These are phyloP conservation scores for Trichoderma guizhouense DNA, from an alignment of 2,329 filamentous ascomycete genomes.

Conservation along the genomic window DNA sequence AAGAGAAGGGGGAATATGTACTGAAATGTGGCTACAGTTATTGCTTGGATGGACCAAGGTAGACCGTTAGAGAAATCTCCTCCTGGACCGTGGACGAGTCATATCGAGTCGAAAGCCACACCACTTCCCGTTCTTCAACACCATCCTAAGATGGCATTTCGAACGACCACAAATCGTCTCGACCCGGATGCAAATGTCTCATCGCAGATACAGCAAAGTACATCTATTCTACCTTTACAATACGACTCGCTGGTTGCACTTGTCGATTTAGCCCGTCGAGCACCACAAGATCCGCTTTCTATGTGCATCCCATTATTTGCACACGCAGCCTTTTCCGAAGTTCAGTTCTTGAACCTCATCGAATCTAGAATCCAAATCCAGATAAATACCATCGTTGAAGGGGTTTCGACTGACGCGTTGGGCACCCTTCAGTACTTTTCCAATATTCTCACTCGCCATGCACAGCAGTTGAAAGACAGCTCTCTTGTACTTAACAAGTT, in stretches of 20 bases:
- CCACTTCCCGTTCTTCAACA: not conserved
- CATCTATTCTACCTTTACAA: not conserved
- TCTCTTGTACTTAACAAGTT: not conserved
- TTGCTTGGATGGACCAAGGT: not conserved
- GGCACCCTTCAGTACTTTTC: not conserved
- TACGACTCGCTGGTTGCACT: not conserved
- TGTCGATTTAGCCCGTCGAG: not conserved
- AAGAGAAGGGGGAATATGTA: not conserved
- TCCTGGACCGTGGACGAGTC: not conserved
- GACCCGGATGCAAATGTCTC: not conserved
- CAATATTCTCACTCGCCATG: not conserved
- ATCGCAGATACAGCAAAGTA: not conserved
- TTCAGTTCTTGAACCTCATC: not conserved
- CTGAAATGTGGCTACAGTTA: not conserved
- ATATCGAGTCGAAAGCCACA: not conserved
- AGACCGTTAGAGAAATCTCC: not conserved
- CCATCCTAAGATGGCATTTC: not conserved
- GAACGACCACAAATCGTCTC: not conserved
- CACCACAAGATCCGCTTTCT: not conserved
- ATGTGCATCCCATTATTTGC: not conserved
- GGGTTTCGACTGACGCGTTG: not conserved
- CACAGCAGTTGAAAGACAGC: not conserved
- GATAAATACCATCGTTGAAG: not conserved
- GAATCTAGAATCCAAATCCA: not conserved
- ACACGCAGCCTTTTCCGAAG: not conserved